phyloP scores from a whole-genome alignment of 176 grass and related monocot genomes.

The Olyra latifolia region DNA sequence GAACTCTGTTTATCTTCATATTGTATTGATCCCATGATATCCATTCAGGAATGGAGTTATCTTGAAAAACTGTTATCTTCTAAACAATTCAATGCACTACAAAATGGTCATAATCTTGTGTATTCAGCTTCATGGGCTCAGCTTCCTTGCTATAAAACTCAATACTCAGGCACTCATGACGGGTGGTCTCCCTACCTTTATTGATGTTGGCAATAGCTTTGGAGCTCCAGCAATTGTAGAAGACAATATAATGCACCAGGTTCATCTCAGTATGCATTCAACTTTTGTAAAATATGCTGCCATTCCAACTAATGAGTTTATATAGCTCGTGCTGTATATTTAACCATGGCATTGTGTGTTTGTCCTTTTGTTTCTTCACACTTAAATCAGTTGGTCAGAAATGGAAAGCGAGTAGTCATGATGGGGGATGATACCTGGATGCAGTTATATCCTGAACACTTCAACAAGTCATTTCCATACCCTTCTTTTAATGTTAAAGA shows the following conservation, averaged over 20 bases:
- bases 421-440: conserved; percentile 99
- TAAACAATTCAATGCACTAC: not conserved
- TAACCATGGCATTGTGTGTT: not conserved
- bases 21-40: not conserved
- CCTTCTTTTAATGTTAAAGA: conserved; percentile 99
- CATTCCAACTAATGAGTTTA: not conserved
- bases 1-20: too few species aligned
- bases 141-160: conserved; percentile 12
- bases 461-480: conserved; percentile 87
- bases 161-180: conserved; percentile 71
- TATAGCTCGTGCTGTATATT: not conserved
- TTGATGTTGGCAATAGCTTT: conserved; percentile 95
- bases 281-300: not conserved
- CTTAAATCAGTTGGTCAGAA: conserved; percentile 59
- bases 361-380: conserved; percentile 28
- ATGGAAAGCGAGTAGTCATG: conserved; percentile 88
- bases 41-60: not conserved
- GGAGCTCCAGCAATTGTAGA: conserved; percentile 91
- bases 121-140: not conserved
- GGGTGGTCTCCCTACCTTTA: conserved; percentile 95
- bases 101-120: not conserved
- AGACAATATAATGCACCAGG: conserved; percentile 97
- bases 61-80: not conserved
- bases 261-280: conserved; percentile 42
- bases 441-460: conserved; percentile 92